These are phyloP conservation scores for Eimeria praecox DNA, from an alignment of 169 alveolate species.

Conservation along the genomic window DNA sequence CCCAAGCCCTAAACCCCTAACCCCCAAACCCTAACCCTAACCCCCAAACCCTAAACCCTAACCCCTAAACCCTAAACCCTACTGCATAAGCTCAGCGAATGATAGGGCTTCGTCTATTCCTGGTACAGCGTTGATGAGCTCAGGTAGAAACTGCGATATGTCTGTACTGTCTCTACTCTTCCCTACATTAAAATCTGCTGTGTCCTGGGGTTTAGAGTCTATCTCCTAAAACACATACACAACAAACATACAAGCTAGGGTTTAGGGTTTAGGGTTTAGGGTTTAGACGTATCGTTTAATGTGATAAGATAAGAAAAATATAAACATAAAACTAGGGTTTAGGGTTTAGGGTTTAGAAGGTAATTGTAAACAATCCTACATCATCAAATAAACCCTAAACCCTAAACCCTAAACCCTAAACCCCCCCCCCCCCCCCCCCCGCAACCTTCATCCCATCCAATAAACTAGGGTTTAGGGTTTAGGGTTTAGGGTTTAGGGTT, in stretches of 20 bases:
- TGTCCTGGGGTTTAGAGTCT: conserved; percentile 91
- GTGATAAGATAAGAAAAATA: neutral
- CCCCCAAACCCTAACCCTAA: neutral
- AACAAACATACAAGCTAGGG: neutral
- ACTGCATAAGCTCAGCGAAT: conserved; percentile 94
- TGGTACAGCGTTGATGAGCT: conserved; percentile 97
- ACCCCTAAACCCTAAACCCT: conserved; percentile 61
- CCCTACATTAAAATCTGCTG: conserved; percentile 88
- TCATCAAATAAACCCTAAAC: too few relatives aligned
- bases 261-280: neutral
- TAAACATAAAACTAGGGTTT: too few relatives aligned
- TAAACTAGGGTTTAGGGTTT: neutral
- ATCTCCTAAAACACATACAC: conserved; percentile 89
- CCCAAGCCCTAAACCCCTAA: conserved; percentile 56
- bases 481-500: conserved; percentile 47
- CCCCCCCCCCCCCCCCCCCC: too few relatives aligned
- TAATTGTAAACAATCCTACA: neutral
- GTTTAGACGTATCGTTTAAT: neutral
- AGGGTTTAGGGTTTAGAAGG: neutral
- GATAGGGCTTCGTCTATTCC: conserved; percentile 99
- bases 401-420: too few relatives aligned
- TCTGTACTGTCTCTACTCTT: conserved; percentile 82
- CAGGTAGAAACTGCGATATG: conserved; percentile 91
- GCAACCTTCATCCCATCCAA: too few relatives aligned
- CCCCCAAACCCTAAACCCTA: neutral